Percentiles rank a stretch among this genome's conserved stretches.
Conservation (phyloP, 495 filamentous ascomycete genomes). For the Aspergillus funiculosus region DNA sequence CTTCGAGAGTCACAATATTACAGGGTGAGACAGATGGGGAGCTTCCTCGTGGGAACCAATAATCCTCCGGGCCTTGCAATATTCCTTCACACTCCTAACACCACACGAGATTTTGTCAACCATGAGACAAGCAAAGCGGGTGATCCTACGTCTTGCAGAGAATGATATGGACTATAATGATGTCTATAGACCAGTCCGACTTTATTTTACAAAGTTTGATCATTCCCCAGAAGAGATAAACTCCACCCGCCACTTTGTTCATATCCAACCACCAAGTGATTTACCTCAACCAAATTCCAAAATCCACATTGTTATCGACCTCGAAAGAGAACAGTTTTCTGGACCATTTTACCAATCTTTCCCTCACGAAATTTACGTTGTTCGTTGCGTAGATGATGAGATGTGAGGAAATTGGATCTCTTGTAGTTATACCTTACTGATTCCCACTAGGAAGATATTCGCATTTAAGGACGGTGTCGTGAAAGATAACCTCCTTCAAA, state of each 20-base stretch:
- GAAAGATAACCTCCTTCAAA: conserved; percentile 1
- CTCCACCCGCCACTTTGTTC: conserved; percentile 5
- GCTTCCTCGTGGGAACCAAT: no score
- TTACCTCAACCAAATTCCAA: background rate
- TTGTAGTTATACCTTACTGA: background rate
- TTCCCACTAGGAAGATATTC: background rate
- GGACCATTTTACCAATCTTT: background rate
- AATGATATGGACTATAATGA: conserved; percentile 3
- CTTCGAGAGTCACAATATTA: no score
- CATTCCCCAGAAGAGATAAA: background rate
- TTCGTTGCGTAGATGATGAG: conserved; percentile 1
- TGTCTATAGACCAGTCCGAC: background rate
- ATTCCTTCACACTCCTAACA: no score
- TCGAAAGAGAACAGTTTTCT: conserved; percentile 8
- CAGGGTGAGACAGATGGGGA: no score
- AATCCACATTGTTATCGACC: conserved; percentile 11
- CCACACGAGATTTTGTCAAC: no score
- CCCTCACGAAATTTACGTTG: conserved; percentile 5
- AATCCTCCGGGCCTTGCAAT: no score
- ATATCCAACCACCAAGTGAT: conserved; percentile 8
- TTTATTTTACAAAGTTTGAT: conserved; percentile 6
- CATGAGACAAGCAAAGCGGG: conserved; percentile 4
- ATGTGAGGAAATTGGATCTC: background rate
- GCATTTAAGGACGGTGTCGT: background rate
- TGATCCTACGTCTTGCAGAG: conserved; percentile 7